Percentiles rank a stretch among this genome's conserved stretches.
Conservation (phyloP, 495 filamentous ascomycete species). For the Hyaloscypha finlandica region DNA sequence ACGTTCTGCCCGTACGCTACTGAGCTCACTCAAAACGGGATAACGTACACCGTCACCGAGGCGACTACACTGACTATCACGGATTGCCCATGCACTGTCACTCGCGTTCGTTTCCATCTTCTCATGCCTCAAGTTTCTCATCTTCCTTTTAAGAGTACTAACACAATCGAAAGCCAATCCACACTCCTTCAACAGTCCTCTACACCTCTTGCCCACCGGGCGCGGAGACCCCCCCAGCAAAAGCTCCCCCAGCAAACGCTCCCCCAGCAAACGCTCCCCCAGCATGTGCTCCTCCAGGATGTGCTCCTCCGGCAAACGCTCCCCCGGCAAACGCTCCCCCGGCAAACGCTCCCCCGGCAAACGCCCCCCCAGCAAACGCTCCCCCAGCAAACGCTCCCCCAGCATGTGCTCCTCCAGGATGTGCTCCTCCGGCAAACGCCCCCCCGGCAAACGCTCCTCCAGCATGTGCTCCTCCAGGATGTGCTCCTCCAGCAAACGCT, state of each 20-base stretch:
- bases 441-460: background rate
- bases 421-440: too few species aligned
- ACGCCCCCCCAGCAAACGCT: background rate
- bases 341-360: background rate
- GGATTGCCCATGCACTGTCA: constrained; percentile 73
- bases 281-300: background rate
- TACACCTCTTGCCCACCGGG: constrained; percentile 12
- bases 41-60: constrained; percentile 43
- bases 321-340: background rate
- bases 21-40: constrained; percentile 30
- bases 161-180: background rate
- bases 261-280: background rate
- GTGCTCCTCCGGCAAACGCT: too few species aligned
- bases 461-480: background rate
- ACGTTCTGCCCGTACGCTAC: constrained; percentile 35
- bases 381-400: background rate
- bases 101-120: constrained; percentile 47
- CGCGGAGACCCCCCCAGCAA: background rate
- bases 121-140: background rate
- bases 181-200: constrained; percentile 5
- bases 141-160: background rate
- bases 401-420: background rate
- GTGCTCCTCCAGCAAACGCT: background rate
- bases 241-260: background rate
- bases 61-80: constrained; percentile 69